Conservation (phyloP, 495 filamentous ascomycete genomes). For the Tuber umbilicatum region DNA sequence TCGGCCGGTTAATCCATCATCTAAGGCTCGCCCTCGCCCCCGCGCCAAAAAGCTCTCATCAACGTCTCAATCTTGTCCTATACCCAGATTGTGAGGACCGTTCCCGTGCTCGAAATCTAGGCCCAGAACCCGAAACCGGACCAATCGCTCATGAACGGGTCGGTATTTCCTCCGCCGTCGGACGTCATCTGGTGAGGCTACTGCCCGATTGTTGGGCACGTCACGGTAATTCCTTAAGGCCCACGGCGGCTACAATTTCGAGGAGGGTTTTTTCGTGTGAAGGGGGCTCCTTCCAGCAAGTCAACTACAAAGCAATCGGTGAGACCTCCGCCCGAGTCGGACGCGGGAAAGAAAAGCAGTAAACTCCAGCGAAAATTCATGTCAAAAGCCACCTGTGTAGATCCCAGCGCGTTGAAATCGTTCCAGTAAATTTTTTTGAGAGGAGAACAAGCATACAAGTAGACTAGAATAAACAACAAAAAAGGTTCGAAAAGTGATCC, state of each 20-base stretch:
- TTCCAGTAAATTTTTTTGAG: not conserved
- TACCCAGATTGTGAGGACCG: too few relatives aligned
- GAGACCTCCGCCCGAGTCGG: not conserved
- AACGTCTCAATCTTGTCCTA: too few relatives aligned
- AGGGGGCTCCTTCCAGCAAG: not conserved
- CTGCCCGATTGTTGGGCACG: not conserved
- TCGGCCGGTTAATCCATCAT: too few relatives aligned
- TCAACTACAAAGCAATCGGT: not conserved
- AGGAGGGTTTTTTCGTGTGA: not conserved
- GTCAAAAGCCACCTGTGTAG: not conserved
- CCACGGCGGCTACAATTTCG: too few relatives aligned
- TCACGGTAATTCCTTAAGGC: not conserved
- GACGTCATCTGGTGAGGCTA: not conserved
- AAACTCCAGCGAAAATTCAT: not conserved
- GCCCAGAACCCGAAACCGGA: too few relatives aligned
- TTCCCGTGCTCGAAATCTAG: too few relatives aligned
- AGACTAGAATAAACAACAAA: not conserved
- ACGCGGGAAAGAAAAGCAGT: not conserved
- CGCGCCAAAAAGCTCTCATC: too few relatives aligned
- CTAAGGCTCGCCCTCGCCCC: too few relatives aligned
- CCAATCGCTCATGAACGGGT: too few relatives aligned
- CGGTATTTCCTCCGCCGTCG: too few relatives aligned
- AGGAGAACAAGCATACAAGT: not conserved
- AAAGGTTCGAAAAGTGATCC: not conserved
- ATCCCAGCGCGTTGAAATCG: not conserved